Evolutionary conservation across 2,329 filamentous ascomycete genomes (phyloP).

Genomic region (Cercospora sp.): DNA sequence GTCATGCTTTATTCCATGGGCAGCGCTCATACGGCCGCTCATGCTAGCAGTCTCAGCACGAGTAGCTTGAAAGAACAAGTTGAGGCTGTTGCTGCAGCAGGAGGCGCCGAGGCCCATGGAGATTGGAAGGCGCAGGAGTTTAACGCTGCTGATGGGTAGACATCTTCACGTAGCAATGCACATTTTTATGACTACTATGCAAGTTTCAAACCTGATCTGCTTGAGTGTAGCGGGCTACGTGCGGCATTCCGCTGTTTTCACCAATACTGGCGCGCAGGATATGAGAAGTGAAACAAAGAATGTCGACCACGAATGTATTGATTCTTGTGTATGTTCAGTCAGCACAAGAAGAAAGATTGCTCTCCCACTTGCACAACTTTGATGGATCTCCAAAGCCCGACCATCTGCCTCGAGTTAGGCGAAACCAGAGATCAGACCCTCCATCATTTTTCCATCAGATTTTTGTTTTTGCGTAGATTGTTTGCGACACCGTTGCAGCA

Average conservation of each 20-base stretch:
- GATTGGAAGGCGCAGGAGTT: conserved; percentile 44
- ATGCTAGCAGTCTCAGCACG: conserved; percentile 59
- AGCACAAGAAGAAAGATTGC: neutral
- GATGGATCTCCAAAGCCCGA: conserved; percentile 3
- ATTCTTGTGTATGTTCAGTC: neutral
- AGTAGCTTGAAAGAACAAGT: conserved; percentile 20
- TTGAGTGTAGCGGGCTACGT: no score
- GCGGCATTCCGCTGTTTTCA: neutral
- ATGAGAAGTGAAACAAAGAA: neutral
- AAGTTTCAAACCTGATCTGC: neutral
- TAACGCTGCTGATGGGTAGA: conserved; percentile 25
- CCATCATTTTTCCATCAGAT: neutral
- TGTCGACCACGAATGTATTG: neutral
- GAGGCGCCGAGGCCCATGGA: conserved; percentile 22
- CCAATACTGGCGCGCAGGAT: neutral
- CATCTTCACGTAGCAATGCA: neutral
- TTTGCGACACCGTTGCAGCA: neutral
- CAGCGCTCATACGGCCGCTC: conserved; percentile 63
- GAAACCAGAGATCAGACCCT: neutral
- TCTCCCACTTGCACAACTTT: neutral
- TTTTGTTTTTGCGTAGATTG: neutral
- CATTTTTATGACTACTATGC: neutral
- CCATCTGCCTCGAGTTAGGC: neutral
- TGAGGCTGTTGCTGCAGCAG: conserved; percentile 13
- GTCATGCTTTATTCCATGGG: conserved; percentile 83